phyloP scores from a whole-genome alignment of 495 filamentous ascomycete genomes.

The Barbatosphaeria neglecta region DNA sequence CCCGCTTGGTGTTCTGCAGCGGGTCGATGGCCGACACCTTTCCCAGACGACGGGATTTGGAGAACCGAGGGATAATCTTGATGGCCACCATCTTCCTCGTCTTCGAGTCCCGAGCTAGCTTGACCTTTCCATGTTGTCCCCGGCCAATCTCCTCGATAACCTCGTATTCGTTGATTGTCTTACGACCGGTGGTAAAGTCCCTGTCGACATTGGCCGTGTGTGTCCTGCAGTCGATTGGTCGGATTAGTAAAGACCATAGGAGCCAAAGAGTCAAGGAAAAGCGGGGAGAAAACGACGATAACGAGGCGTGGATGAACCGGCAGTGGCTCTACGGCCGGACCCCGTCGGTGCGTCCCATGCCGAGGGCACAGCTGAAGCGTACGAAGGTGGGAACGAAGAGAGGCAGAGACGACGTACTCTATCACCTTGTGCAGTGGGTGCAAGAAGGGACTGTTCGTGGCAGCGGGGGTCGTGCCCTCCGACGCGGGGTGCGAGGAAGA shows the following conservation, averaged over 20 bases:
- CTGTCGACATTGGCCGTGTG: slow-evolving; percentile 82
- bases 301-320: no score
- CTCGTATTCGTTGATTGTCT: slow-evolving; percentile 94
- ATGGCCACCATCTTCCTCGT: slow-evolving; percentile 82
- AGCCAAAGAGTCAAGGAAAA: no score
- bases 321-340: no score
- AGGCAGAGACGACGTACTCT: slow-evolving; percentile 31
- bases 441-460: slow-evolving; percentile 43
- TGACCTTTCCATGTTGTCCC: slow-evolving; percentile 94
- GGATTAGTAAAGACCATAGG: no score
- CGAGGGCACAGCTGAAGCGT: no score
- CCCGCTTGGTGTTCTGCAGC: slow-evolving; percentile 89
- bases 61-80: slow-evolving; percentile 95
- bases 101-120: slow-evolving; percentile 68
- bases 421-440: slow-evolving; percentile 53
- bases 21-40: slow-evolving; percentile 47
- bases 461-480: slow-evolving; percentile 35
- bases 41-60: slow-evolving; percentile 83
- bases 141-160: slow-evolving; percentile 92
- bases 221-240: no score
- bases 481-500: slow-evolving; percentile 23
- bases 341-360: no score
- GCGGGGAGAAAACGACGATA: no score
- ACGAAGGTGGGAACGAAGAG: neutral
- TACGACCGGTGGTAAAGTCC: slow-evolving; percentile 77